Base-by-base conservation (phyloP, 129 eudicot genomes). In the Tagetes patula region DNA sequence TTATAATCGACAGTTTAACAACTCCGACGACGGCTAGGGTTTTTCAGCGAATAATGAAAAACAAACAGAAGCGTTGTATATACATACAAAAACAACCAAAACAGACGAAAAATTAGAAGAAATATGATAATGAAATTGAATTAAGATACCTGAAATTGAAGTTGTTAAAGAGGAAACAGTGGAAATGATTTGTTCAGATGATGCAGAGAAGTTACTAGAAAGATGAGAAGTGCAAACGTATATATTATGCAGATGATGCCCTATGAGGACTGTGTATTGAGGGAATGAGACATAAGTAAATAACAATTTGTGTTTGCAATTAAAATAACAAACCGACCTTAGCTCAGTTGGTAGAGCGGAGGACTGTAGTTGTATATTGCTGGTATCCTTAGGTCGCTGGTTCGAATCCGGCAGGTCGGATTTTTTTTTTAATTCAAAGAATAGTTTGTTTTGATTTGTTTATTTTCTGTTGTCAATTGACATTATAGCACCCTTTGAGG, bases 311-410 rank as follows among this genome's bases (percentile, higher is more conserved):
- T 0, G 0, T 55, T 1, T 0, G 4, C 27, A 20, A 1, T 0
- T 0, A 0, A 0, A 0, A 56, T 30, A 27, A 53, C 7, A 3
- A 20, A 38, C 90, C 87, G 87, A 83, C 84, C 90, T 86, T 86
- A 86, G 90, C 90, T 83, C 90, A 87, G 91, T 87, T 87, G 88
- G 91, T 78, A 87, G 91, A 87, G 91, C 88, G 91, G 91, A 87
- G 87, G 91, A 84, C 88, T 87, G 88, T 84, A 85, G 86, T 82
- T 20, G 27, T 20, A 20, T 20, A 20, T 20, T 20, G 27, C 27
- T 20, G 27, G 0, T 59, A 82, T 82, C 87, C 81, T 83, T 82
- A 82, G 87, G 90, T 86, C 87, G 81, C 87, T 83, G 85, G 90
- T 86, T 86, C 90, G 85, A 86, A 82, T 86, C 83, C 90, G 85